A percentile compares a stretch with the other conserved stretches of the same genome.
These are phyloP conservation scores for Halocafeteria seosinensis DNA, from an alignment of 108 stramenopile species.

Conservation along the genomic window DNA sequence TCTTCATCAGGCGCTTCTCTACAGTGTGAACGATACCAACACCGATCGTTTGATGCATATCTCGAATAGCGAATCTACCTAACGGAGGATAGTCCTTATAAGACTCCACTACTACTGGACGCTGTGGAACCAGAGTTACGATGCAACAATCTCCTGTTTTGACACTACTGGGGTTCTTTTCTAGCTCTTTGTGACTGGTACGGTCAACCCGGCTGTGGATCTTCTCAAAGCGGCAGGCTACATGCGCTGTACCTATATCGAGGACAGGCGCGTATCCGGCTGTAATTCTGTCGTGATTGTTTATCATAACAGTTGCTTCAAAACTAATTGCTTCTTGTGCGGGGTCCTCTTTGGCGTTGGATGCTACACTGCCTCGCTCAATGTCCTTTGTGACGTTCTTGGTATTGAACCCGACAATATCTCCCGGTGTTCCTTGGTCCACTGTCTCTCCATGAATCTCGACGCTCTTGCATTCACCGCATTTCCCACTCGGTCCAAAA, in stretches of 20 bases:
- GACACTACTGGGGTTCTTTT: slow-evolving; percentile 56
- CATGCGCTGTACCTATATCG: slow-evolving; percentile 81
- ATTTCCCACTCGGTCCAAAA: slow-evolving; percentile 58
- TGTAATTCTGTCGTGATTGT: slow-evolving; percentile 68
- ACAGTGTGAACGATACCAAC: slow-evolving; percentile 80
- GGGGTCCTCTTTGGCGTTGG: slow-evolving; percentile 52
- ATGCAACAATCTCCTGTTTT: slow-evolving; percentile 73
- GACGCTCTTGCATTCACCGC: slow-evolving; percentile 64
- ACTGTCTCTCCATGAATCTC: slow-evolving; percentile 81
- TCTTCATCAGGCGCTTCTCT: too few species aligned
- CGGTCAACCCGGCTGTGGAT: slow-evolving; percentile 78
- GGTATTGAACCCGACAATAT: slow-evolving; percentile 85
- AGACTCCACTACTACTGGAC: slow-evolving; percentile 71
- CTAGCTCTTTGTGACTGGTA: slow-evolving; percentile 58
- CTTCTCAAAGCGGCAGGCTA: slow-evolving; percentile 68
- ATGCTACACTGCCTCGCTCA: slow-evolving; percentile 67
- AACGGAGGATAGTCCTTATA: slow-evolving; percentile 79
- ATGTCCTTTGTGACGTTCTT: slow-evolving; percentile 73
- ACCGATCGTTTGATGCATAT: slow-evolving; percentile 62
- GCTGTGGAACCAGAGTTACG: slow-evolving; percentile 61
- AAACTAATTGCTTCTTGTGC: slow-evolving; percentile 46
- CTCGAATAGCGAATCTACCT: slow-evolving; percentile 89
- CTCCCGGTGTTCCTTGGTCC: slow-evolving; percentile 61
- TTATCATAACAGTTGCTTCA: slow-evolving; percentile 73
- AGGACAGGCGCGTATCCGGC: slow-evolving; percentile 72